Percentiles rank a stretch among this genome's conserved stretches.
These are phyloP conservation scores for Plasmodium adleri DNA, from an alignment of 169 alveolate genomes.

Conservation along the genomic window DNA sequence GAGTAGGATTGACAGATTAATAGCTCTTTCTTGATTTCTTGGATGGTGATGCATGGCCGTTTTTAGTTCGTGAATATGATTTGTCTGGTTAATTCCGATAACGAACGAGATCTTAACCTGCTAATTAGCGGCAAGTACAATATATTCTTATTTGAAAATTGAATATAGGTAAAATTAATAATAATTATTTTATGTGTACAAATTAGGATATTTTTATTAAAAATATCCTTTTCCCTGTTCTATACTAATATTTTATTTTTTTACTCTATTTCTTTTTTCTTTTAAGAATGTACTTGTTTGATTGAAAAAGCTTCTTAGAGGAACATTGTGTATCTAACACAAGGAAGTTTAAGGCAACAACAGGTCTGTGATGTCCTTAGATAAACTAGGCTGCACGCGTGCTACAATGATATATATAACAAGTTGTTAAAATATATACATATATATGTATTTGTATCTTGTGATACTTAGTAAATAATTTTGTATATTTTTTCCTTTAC, in stretches of 20 bases:
- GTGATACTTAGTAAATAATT: not conserved
- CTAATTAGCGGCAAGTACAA: conserved; percentile 87
- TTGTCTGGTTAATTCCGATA: conserved; percentile 87
- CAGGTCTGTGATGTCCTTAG: conserved; percentile 95
- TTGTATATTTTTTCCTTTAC: conserved; percentile 80
- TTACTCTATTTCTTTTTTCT: conserved; percentile 1
- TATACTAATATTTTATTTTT: conserved; percentile 68
- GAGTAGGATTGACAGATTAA: conserved; percentile 92
- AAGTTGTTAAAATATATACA: conserved; percentile 75
- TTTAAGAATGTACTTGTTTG: conserved; percentile 26
- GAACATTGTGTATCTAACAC: conserved; percentile 85
- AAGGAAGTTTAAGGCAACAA: conserved; percentile 94
- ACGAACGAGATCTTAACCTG: conserved; percentile 96
- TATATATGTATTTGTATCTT: no score
- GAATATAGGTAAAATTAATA: conserved; percentile 16
- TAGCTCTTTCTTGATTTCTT: conserved; percentile 92
- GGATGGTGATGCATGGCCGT: conserved; percentile 95
- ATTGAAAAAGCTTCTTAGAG: conserved; percentile 87
- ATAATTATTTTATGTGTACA: not conserved
- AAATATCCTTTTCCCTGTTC: conserved; percentile 81
- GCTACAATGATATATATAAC: conserved; percentile 92
- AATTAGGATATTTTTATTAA: not conserved
- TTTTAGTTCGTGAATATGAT: conserved; percentile 89
- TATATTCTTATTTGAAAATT: conserved; percentile 14
- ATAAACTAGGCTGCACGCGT: conserved; percentile 93